Evolutionary conservation across 2,329 filamentous ascomycete genomes (phyloP), one percentile per base, ranked within the genome.

Genomic region (Ascochyta koolunga): DNA sequence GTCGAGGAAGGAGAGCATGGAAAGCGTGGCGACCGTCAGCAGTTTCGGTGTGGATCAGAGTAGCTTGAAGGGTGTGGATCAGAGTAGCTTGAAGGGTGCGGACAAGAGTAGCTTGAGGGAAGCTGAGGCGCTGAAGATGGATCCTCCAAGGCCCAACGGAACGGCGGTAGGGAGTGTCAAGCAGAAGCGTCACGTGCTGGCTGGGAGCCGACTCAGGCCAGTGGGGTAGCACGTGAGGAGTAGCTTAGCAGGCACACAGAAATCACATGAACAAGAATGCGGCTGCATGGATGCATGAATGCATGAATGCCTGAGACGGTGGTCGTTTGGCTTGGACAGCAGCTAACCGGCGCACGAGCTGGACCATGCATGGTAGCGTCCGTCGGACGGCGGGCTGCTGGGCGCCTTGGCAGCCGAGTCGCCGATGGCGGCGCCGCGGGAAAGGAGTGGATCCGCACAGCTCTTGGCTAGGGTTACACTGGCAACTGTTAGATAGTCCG

Each of bases 1-100:
- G 5, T 69, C 65, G 10, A 58, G 72, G 18, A 70, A 65, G 37
- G 70, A 68, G 1, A 75, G 72, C 45, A 64, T 71, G 55, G 70
- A 74, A 44, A 74, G 71, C 35, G 67, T 59, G 0, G 60, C 54
- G 4, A 71, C 67, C 7, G 58, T 57, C 16, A 70, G 69, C 33
- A 72, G 70, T 40, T 44, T 57, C 9, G 66, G 64, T 4, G 69
- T 71, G 35, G 8, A 53, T 11, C 64, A 59, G 50, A 60, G 54
- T n/a, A 61, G 49, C 16, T 15, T 65, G 19, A 65, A 60, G 46
- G n/a, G n/a, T n/a, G n/a, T n/a, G n/a, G n/a, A n/a, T n/a, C n/a
- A n/a, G n/a, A n/a, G n/a, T n/a, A n/a, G n/a, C n/a, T n/a, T n/a
- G n/a, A n/a, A n/a, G n/a, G n/a, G n/a, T n/a, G n/a, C n/a, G 50